These are phyloP conservation scores for Trichoderma cornu-damae DNA, from an alignment of 2,329 filamentous ascomycete genomes.

Conservation along the genomic window DNA sequence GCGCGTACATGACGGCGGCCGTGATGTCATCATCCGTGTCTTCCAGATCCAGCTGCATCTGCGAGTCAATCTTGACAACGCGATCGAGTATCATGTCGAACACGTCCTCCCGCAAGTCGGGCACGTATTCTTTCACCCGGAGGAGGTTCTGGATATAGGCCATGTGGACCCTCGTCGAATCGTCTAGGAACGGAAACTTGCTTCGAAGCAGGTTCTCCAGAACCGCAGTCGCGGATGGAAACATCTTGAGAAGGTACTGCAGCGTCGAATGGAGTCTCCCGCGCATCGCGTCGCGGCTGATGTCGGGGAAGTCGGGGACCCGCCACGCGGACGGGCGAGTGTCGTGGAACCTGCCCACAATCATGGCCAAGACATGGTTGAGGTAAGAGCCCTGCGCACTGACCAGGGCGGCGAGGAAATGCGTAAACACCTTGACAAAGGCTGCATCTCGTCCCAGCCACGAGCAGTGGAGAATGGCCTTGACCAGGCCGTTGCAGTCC, in stretches of 20 bases:
- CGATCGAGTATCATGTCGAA: slow-evolving; percentile 78
- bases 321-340: slow-evolving; percentile 43
- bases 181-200: slow-evolving; percentile 72
- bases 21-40: slow-evolving; percentile 86
- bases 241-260: slow-evolving; percentile 69
- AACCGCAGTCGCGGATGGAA: slow-evolving; percentile 70
- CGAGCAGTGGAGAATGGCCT: slow-evolving; percentile 53
- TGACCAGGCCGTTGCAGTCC: slow-evolving; percentile 55
- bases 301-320: slow-evolving; percentile 50
- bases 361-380: slow-evolving; percentile 67
- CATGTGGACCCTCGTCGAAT: slow-evolving; percentile 72
- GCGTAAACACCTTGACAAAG: slow-evolving; percentile 62
- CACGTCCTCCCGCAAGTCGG: slow-evolving; percentile 72
- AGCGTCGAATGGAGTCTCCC: slow-evolving; percentile 71
- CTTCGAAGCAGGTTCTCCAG: slow-evolving; percentile 61
- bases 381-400: slow-evolving; percentile 80
- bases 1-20: slow-evolving; percentile 59
- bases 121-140: slow-evolving; percentile 68
- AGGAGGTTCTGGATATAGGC: slow-evolving; percentile 86
- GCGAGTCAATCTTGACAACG: slow-evolving; percentile 88
- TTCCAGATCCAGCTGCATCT: slow-evolving; percentile 90
- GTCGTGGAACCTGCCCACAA: slow-evolving; percentile 70
- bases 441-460: slow-evolving; percentile 61
- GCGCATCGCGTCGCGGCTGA: slow-evolving; percentile 62
- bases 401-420: slow-evolving; percentile 66